Evolutionary conservation across 176 grass and related monocot species (phyloP).

Genomic region (Calamus simplicifolius): DNA sequence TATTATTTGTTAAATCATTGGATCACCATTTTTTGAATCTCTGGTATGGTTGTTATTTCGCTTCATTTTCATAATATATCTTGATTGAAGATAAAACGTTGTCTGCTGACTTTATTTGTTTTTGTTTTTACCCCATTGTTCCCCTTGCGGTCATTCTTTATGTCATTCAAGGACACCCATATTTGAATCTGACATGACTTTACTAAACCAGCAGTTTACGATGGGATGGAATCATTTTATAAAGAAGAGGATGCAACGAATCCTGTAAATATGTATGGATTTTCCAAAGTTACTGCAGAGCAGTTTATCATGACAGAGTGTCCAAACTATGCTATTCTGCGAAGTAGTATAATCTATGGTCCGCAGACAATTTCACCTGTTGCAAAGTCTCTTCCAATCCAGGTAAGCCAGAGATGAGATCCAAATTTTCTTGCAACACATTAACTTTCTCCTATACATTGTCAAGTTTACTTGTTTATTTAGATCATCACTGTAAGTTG

Average conservation of each 20-base stretch:
- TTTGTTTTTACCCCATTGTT: background rate
- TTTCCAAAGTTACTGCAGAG: slow-evolving; percentile 82
- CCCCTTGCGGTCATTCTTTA: too few species aligned
- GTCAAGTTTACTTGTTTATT: too few species aligned
- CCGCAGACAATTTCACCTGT: slow-evolving; percentile 84
- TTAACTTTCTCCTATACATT: too few species aligned
- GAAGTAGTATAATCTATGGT: slow-evolving; percentile 95
- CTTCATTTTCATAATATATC: too few species aligned
- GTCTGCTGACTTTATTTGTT: background rate
- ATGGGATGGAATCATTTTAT: slow-evolving; percentile 82
- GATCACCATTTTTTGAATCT: too few species aligned
- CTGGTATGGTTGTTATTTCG: too few species aligned
- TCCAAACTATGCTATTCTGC: slow-evolving; percentile 70
- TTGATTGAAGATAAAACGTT: too few species aligned
- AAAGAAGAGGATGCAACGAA: slow-evolving; percentile 63
- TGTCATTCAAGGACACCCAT: too few species aligned
- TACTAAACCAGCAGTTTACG: slow-evolving; percentile 61
- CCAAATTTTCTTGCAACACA: too few species aligned
- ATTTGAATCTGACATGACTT: slow-evolving; percentile 4
- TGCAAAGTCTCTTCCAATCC: slow-evolving; percentile 78
- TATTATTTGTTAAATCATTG: too few species aligned
- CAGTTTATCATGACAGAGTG: slow-evolving; percentile 52
- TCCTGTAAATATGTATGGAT: slow-evolving; percentile 89
- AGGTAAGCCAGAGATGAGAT: slow-evolving; percentile 28
- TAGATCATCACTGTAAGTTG: too few species aligned